phyloP scores from a whole-genome alignment of 2,329 filamentous ascomycete genomes.

The Ceratocystis lukuohia region DNA sequence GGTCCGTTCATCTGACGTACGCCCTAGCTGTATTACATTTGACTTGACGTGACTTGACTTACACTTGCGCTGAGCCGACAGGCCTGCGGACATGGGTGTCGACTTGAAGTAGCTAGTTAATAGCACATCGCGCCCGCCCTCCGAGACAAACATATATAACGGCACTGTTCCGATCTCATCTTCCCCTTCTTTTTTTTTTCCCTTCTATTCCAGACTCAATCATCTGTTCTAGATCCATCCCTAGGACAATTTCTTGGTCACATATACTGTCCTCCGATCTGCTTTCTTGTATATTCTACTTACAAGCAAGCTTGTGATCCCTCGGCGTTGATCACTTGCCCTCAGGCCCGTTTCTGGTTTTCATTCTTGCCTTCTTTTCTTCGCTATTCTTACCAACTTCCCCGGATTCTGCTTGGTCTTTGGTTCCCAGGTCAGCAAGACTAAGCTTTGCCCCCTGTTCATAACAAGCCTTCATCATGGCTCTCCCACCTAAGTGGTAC shows the following conservation, averaged over 20 bases:
- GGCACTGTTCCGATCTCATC: not conserved
- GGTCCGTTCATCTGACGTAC: slow-evolving; percentile 6
- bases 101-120: not conserved
- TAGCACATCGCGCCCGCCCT: not conserved
- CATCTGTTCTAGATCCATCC: not conserved
- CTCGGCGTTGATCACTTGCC: slow-evolving; percentile 3
- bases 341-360: not conserved
- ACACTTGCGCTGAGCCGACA: not conserved
- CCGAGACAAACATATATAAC: slow-evolving; percentile 3
- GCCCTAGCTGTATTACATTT: not conserved
- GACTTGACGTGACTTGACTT: not conserved
- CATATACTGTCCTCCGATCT: not conserved
- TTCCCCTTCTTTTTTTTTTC: not conserved
- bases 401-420: not conserved
- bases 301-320: not conserved
- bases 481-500: slow-evolving; percentile 34
- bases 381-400: not conserved
- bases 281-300: not conserved
- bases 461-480: slow-evolving; percentile 25
- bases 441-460: not conserved
- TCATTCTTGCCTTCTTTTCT: not conserved
- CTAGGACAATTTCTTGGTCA: not conserved
- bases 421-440: not conserved
- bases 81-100: not conserved
- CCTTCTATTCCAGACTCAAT: slow-evolving; percentile 4